Evolutionary conservation across 371 early-diverging fungal genomes (phyloP), one percentile per base, ranked within the genome.

Genomic region (Lichtheimia hyalospora): DNA sequence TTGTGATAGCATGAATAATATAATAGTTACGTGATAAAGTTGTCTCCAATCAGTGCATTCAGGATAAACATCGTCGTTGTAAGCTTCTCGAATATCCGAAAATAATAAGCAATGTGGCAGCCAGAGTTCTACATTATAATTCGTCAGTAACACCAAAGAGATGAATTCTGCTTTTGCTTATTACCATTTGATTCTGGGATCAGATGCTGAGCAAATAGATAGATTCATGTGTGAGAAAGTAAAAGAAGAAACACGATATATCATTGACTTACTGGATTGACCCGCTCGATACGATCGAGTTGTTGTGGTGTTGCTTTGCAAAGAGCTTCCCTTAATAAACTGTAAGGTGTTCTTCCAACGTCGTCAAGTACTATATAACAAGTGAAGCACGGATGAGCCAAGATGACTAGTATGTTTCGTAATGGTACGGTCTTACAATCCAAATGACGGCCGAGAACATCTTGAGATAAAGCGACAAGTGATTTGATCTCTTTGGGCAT

Each of bases 401-500:
- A 41, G 46, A 20, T 16, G n/a, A 3, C 13, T 34, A 40, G 25
- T 24, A 23, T 25, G 48, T 23, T 21, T 14, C 44, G 42, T 34
- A 18, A 18, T 27, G 23, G 7, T 13, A 39, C 3, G 42, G 25
- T 27, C 57, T 49, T 75, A 79, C 79, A 66, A 58, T 79, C 79
- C 18, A 79, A 49, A 21, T 70, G 60, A 24, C 74, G 73, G 3
- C 67, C 28, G 39, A 79, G 59, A 14, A 65, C 57, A 21, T 75
- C 69, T 66, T 79, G 79, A 25, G 71, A 70, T 42, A 69, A 58
- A 5, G 57, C 51, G 40, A 72, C 65, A 14, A 76, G 61, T 13
- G 80, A 71, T 58, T 76, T 76, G 25, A 76, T 72, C 46, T 64
- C 55, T 49, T 63, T 61, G 24, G 57, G 65, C 75, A 71, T 74